phyloP scores from a whole-genome alignment of 495 filamentous ascomycete genomes.

The Aspergillus conjunctus region DNA sequence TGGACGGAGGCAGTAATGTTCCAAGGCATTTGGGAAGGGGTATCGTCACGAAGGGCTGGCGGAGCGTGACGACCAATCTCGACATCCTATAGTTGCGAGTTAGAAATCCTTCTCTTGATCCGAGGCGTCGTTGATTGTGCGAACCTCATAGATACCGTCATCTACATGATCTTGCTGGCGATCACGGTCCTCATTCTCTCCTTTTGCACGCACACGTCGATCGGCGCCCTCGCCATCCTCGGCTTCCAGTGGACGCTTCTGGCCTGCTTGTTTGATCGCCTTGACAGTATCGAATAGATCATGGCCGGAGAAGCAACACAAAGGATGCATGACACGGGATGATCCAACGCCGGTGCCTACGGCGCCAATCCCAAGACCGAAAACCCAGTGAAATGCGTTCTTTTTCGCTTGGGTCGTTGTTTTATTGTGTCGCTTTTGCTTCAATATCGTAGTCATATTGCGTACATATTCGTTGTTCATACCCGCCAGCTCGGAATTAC shows the following conservation, averaged over 20 bases:
- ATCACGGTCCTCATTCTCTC: conserved; percentile 43
- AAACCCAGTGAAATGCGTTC: conserved; percentile 57
- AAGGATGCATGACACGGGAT: conserved; percentile 42
- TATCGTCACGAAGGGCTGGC: conserved; percentile 57
- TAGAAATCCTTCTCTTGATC: conserved; percentile 7
- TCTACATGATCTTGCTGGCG: conserved; percentile 27
- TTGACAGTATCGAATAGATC: conserved; percentile 49
- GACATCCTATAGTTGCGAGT: conserved; percentile 40
- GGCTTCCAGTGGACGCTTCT: conserved; percentile 48
- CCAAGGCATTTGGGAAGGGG: conserved; percentile 69
- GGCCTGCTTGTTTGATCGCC: conserved; percentile 23
- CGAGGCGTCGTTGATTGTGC: neutral
- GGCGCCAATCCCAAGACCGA: conserved; percentile 56
- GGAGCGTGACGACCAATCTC: conserved; percentile 65
- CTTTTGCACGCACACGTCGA: conserved; percentile 49
- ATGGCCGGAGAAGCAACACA: conserved; percentile 58
- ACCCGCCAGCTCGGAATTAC: conserved; percentile 55
- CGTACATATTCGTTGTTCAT: conserved; percentile 62
- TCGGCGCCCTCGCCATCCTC: conserved; percentile 35
- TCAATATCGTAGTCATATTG: conserved; percentile 52
- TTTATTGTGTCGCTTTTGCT: conserved; percentile 46
- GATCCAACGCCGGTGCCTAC: conserved; percentile 54
- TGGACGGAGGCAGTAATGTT: conserved; percentile 64
- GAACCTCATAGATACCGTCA: conserved; percentile 16
- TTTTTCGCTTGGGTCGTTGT: conserved; percentile 49